A percentile compares a stretch with the other conserved stretches of the same genome.
Conservation (phyloP, 441 rosid genomes). For the Euphorbia celastroides region DNA sequence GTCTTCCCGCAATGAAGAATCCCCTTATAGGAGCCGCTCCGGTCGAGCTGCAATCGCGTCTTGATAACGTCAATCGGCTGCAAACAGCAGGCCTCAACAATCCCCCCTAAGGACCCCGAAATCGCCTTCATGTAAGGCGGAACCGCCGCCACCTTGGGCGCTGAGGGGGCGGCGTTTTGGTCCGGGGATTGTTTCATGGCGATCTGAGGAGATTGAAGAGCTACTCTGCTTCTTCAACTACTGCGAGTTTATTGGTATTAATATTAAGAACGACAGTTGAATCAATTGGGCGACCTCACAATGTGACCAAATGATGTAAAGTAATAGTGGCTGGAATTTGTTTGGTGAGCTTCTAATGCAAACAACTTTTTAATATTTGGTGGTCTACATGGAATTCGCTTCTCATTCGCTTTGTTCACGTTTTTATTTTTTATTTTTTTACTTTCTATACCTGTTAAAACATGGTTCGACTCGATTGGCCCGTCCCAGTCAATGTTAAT, state of each 20-base stretch:
- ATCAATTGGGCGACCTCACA: no score
- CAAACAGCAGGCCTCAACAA: constrained; percentile 76
- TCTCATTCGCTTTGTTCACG: no score
- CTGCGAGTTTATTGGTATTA: not conserved
- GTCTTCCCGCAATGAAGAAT: constrained; percentile 76
- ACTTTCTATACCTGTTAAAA: no score
- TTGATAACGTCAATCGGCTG: constrained; percentile 98
- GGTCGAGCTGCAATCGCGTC: constrained; percentile 84
- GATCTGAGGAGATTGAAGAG: not conserved
- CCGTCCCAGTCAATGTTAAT: no score
- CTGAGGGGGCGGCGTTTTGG: not conserved
- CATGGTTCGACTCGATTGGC: no score
- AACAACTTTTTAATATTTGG: no score
- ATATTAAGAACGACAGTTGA: not conserved
- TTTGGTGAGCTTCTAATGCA: no score
- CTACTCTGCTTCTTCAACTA: not conserved
- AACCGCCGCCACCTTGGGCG: constrained; percentile 29
- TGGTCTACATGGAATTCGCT: no score
- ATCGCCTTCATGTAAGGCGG: constrained; percentile 88
- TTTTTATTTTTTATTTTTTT: no score
- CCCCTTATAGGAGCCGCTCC: constrained; percentile 59
- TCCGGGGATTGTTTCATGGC: not conserved
- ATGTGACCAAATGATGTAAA: not conserved
- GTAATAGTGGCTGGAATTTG: not conserved
- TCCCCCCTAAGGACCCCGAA: constrained; percentile 86